Base-by-base conservation (phyloP, 2,329 filamentous ascomycete species). In the Lecanicillium sp. region DNA sequence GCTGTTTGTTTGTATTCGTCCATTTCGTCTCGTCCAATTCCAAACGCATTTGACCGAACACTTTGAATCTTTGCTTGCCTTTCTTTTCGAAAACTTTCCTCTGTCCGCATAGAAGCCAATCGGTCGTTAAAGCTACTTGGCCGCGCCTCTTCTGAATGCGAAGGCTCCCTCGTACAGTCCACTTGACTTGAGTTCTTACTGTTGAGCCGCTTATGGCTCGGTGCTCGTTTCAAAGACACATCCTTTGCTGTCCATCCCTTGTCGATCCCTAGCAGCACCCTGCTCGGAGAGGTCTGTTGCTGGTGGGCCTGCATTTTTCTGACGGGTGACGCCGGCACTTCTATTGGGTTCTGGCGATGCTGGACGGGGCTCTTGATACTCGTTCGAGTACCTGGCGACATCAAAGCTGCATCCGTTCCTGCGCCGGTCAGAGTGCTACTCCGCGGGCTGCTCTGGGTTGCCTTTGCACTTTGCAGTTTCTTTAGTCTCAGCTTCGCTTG, bases 401-500 rank as follows among this genome's bases (percentile, higher is more conserved):
- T n/a, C n/a, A 22, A 16, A 29, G 37, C n/a, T 34, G 34, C 20
- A 43, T 40, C 2, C 28, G 33, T 43, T 48, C 52, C 33, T 49
- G 51, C 5, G 43, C 42, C 9, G 35, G 29, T 31, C 7, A 31
- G 7, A 31, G 8, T 5, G 13, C 9, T 28, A 11, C 19, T 27
- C 5, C 40, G 38, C 22, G 22, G 11, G 17, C 40, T 35, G 22
- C 43, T 41, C 18, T 50, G 45, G 36, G 43, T 51, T 19, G 42
- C 48, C 37, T 50, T 59, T 35, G 59, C 61, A 54, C 80, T 81
- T 57, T 92, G 85, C 12, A 96, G 65, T 53, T 83, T 88, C 60
- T 95, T 96, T 47, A 96, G 62, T 59, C 83, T 92, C 37, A 96
- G 64, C 43, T 83, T 81, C 6, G 89, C 87, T 59, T 96, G 82